Base-by-base conservation (phyloP, 805 yeast genomes). In the Wickerhamiella slavikovae region DNA sequence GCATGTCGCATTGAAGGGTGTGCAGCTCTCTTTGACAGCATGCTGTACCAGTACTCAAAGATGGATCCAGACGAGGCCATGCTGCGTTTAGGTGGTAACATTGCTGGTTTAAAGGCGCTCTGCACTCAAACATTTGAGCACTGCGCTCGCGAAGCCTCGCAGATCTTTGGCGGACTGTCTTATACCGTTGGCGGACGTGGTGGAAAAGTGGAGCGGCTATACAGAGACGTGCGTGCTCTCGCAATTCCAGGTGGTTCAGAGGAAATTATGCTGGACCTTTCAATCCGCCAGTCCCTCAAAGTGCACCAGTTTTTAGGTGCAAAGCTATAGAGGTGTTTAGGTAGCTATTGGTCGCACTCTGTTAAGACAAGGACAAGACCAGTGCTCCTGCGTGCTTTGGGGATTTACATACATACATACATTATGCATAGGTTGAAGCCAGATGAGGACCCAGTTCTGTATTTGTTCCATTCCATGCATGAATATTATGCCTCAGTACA, bases 231-330 rank as follows among this genome's bases (percentile, higher is more conserved):
- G 17, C 45, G 60, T 4, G 60, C 62, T 8, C 49, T 49, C 32
- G 57, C 62, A 13, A 57, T 56, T 25, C 62, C 62, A n/a, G 62
- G 62, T 22, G 62, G 62, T 4, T 55, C 61, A 7, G 61, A 56
- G 38, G 62, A 56, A 39, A 57, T 57, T 35, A 56, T 56, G 62
- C 45, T 55, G 19, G 62, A 57, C 30, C 42, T 56, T 27, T 40
- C 58, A 11, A 51, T 56, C 33, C 40, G 62, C 28, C 62, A 57
- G 41, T 39, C 54, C 20, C 44, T 55, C 33, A 50, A 51, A 39
- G 61, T 56, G 13, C 57, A 55, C 40, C 48, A 54, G 39, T 34
- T 43, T 17, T 43, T 51, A 22, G 62, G 47, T 13, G 47, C 60
- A 31, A 55, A 53, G 39, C 40, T 57, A 20, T 57, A 44, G 22